Evolutionary conservation across 1,284 basidiomycete species (phyloP), one percentile per base, ranked within the genome.

Genomic region (Mycosarcoma maydis): DNA sequence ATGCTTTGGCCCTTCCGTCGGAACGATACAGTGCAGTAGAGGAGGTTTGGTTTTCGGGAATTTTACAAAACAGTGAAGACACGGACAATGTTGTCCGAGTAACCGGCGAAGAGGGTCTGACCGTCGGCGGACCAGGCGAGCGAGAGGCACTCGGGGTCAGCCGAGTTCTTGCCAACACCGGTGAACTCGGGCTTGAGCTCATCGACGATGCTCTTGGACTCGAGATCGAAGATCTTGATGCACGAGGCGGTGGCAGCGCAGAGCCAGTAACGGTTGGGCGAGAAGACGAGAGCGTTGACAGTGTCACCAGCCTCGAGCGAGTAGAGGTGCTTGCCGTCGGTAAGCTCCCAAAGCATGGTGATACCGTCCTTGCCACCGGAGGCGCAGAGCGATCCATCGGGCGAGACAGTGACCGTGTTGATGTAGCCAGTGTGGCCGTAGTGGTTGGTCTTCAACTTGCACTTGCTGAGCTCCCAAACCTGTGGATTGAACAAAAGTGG

Each of bases 361-460:
- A 98, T 95, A 48, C 78, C 76, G 74, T 99, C 96, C 86, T 98
- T 98, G 81, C 96, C 96, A 83, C 96, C 96, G 43, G 96, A 98
- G 51, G 96, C 96, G 82, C 95, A 95, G 81, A 99, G 90, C 45
- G 96, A 99, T 74, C 96, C 96, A 83, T 99, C 96, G 69, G 96
- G 96, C 39, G 96, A 99, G 72, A 99, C 94, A 69, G 96, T 95
- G 82, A 99, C 86, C 77, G 95, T 95, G 88, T 96, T 98, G 85
- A 99, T 94, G 88, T 98, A 98, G 76, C 96, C 96, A 51, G 92
- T 96, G 88, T 99, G 96, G 78, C 96, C 96, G 84, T 91, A 94
- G 88, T 99, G 96, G 89, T 98, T 98, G 85, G 95, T 98, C 88
- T 95, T 94, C 83, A 99, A 89, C 87, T 98, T 98, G 90, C 96